Base-by-base conservation (phyloP, 2,329 filamentous ascomycete species). In the Neofusicoccum sp. region DNA sequence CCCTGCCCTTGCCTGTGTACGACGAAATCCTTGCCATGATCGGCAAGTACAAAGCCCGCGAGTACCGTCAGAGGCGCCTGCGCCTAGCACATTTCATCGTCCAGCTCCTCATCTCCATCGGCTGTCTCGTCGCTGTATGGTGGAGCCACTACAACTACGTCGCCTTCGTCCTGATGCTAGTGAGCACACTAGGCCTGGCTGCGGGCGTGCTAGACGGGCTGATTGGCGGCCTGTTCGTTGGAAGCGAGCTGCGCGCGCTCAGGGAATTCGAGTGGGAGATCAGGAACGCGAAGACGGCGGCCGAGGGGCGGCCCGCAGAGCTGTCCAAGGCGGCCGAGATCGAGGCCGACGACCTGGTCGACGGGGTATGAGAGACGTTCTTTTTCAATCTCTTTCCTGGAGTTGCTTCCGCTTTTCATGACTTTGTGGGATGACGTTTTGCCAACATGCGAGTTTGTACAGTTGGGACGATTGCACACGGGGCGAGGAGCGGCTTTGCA, bases 201-300 rank as follows among this genome's bases (percentile, higher is more conserved):
- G 86, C 87, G 3, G 93, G 93, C 0, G 84, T 91, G 2, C 73
- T 97, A 20, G 90, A 97, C 70, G 93, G 93, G 0, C 76, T 98
- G 41, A 90, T 98, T 72, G 89, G 92, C 0, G 83, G 95, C 0
- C 75, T 98, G 51, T 99, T 99, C 73, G 88, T 96, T 62, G 87
- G 89, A 9, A 87, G 86, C 63, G 95, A 99, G 77, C 76, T 97
- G 62, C 83, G 91, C 62, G 88, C 89, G 3, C 78, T 99, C 59
- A 88, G 86, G 68, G 95, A 99, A 78, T 98, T 98, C 76, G 86
- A 95, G 72, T 97, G 91, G 89, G 95, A 99, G 75, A 87, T 98
- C 28, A 79, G 79, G 54, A 93, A 89, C 71, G 88, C 88, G 11
- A 86, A 73, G 63, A 63, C 65, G 30, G 64, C 63, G 45, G 73